Evolutionary conservation across 2,329 filamentous ascomycete species (phyloP), one percentile per base, ranked within the genome.

Genomic region (Allantophomopsis lycopodina): DNA sequence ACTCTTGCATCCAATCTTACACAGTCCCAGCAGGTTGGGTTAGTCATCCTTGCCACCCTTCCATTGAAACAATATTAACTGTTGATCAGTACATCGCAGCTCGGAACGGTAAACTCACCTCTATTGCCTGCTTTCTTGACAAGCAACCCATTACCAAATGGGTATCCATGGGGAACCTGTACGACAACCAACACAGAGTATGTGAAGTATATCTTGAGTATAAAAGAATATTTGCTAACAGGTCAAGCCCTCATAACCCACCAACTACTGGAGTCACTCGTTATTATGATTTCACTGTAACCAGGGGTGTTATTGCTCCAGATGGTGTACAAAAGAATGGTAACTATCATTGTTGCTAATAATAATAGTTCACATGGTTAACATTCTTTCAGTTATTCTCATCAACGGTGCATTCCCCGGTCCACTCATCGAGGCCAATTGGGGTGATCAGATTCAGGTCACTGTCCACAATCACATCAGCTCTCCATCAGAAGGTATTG

Each of bases 381-480:
- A 28, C 1, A 80, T 77, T 0, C 81, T 80, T 2, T 63, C 67
- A 12, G 73, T 87, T 40, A 66, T 61, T 15, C 40, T 60, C 4
- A 48, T 62, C 23, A 61, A 62, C 36, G 55, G 52, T 0, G 48
- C 53, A 39, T 60, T 52, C 32, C 59, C 58, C 6, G 58, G 58
- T 5, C 58, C 58, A 8, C 21, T 45, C 2, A 56, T 61, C 14
- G 55, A 59, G 37, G 58, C 58, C 2, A 59, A 60, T 42, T 60
- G 54, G 53, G 58, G 56, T 15, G 59, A 62, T 40, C 50, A 40
- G 4, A 66, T 76, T 35, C 60, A 81, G 40, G 72, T 85, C 34
- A 77, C 75, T 21, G 69, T 88, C 40, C 68, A 73, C 57, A 91
- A 91, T 58, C 71, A 76, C 37, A 72, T 87, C 11, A 71, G 63